Percentiles rank a stretch among this genome's conserved stretches.
phyloP scores from a whole-genome alignment of 768 basidiomycete species.

The Russula abietina region DNA sequence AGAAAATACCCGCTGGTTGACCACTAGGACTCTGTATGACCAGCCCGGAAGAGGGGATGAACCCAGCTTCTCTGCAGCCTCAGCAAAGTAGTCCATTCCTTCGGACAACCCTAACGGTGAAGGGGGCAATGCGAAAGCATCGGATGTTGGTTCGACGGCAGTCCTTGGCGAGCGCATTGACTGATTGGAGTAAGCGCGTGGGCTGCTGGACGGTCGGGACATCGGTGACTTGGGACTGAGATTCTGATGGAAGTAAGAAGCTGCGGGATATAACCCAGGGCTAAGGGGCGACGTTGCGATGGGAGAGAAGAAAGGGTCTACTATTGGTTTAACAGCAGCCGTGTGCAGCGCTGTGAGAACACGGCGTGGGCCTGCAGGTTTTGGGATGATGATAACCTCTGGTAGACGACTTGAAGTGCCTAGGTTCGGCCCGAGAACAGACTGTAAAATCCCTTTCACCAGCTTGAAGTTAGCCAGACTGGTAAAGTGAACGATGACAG shows the following conservation, averaged over 20 bases:
- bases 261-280: slow-evolving; percentile 51
- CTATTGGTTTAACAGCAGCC: slow-evolving; percentile 74
- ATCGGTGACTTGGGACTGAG: slow-evolving; percentile 39
- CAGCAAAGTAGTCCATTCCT: slow-evolving; percentile 69
- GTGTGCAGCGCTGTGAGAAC: slow-evolving; percentile 90
- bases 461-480: slow-evolving; percentile 83
- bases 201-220: slow-evolving; percentile 41
- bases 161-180: slow-evolving; percentile 53
- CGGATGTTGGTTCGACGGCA: slow-evolving; percentile 28
- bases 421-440: slow-evolving; percentile 46
- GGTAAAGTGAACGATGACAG: slow-evolving; percentile 84
- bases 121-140: slow-evolving; percentile 44
- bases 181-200: slow-evolving; percentile 57
- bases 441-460: slow-evolving; percentile 81
- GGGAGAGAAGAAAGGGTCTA: slow-evolving; percentile 91
- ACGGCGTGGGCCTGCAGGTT: slow-evolving; percentile 92
- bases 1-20: slow-evolving; percentile 91
- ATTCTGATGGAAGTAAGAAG: slow-evolving; percentile 38
- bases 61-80: slow-evolving; percentile 63
- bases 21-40: slow-evolving; percentile 92
- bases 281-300: slow-evolving; percentile 88
- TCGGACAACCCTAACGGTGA: slow-evolving; percentile 70
- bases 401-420: slow-evolving; percentile 49
- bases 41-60: slow-evolving; percentile 74
- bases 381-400: slow-evolving; percentile 95